Base-by-base conservation (phyloP, 2,329 filamentous ascomycete genomes). In the Escovopsis sp. region DNA sequence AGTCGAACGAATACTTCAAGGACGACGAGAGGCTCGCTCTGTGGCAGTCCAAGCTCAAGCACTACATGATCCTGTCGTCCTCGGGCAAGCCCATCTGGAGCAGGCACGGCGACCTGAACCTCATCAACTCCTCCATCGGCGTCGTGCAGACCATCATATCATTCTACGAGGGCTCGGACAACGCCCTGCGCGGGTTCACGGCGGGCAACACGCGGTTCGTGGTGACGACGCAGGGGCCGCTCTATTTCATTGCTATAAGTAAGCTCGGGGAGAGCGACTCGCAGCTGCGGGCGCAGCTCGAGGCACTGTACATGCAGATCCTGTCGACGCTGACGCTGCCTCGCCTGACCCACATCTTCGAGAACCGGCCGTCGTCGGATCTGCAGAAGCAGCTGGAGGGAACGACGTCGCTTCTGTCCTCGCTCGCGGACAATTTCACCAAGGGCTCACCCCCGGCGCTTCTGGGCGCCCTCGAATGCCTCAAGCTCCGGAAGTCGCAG, bases 31-130 rank as follows among this genome's bases (percentile, higher is more conserved):
- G 85, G 24, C 67, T 94, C 34, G 64, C 67, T 13, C 70, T 79
- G 48, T 98, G 88, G 88, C 91, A 87, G 57, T 76, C 82, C 32
- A 96, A 96, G 64, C 71, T 88, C 47, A 98, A 98, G 62, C 91
- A 98, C 62, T 98, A 94, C 60, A 77, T 98, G 62, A 94, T 98
- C 53, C 68, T 98, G 2, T 96, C 91, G 2, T 89, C 87, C 12
- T 89, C 93, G 9, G 91, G 91, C 15, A 98, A 98, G 59, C 93
- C 91, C 10, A 93, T 98, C 39, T 98, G 89, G 70, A 96, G 87
- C 54, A 76, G 93, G 39, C 89, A 98, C 57, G 91, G 93, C 34
- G 86, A 95, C 51, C 73, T 94, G 49, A 79, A 81, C 42, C 67
- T 96, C 35, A 86, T 96, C 56, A 94, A 93, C 52, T 83, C 84